Conservation (phyloP, 2,329 filamentous ascomycete species). For the Talaromyces piceae region DNA sequence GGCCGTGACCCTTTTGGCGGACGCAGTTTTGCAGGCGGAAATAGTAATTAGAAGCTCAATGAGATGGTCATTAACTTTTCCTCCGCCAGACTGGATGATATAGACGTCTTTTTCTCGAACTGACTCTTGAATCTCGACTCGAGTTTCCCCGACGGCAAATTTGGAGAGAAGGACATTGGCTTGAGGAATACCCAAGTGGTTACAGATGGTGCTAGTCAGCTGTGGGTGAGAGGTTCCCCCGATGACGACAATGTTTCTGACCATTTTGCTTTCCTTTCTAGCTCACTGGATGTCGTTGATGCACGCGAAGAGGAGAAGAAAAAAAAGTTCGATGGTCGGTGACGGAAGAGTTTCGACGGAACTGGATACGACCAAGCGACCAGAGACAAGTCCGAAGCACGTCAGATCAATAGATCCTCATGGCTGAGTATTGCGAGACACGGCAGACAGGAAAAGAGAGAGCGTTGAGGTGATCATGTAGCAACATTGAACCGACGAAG, state of each 20-base stretch:
- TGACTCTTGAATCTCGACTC: slow-evolving; percentile 92
- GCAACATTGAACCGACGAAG: slow-evolving; percentile 12
- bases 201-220: slow-evolving; percentile 79
- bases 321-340: slow-evolving; percentile 1
- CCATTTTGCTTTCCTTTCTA: slow-evolving; percentile 51
- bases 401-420: slow-evolving; percentile 18
- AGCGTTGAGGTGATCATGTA: background rate
- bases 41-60: slow-evolving; percentile 97
- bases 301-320: slow-evolving; percentile 6
- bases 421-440: slow-evolving; percentile 21
- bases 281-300: background rate
- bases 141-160: slow-evolving; percentile 91
- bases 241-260: slow-evolving; percentile 89
- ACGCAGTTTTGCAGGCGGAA: slow-evolving; percentile 93
- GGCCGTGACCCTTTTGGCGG: slow-evolving; percentile 84
- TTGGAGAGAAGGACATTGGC: slow-evolving; percentile 80
- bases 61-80: slow-evolving; percentile 90
- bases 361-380: background rate
- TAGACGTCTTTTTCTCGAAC: slow-evolving; percentile 98
- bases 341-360: background rate
- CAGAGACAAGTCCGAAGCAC: background rate
- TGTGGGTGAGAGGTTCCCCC: slow-evolving; percentile 88
- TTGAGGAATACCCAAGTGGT: slow-evolving; percentile 76
- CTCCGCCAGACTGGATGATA: slow-evolving; percentile 90
- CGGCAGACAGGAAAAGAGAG: slow-evolving; percentile 3